Conservation (phyloP, 257 asterid species). For the Solanum verrucosum region DNA sequence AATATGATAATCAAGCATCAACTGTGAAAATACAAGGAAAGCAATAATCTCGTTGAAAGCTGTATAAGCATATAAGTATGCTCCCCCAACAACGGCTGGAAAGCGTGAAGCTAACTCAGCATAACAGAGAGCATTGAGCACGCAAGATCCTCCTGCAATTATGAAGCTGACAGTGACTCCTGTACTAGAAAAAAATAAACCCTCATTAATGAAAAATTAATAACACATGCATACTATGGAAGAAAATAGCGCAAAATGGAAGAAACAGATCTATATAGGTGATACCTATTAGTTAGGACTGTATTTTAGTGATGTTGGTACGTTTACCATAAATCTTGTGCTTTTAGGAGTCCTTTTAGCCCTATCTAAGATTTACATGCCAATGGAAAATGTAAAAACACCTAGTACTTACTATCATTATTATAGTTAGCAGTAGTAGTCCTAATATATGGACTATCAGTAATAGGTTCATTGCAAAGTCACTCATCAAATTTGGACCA, state of each 20-base stretch:
- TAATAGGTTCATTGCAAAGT: not conserved
- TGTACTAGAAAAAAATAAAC: slow-evolving; percentile 23
- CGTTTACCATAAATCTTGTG: not conserved
- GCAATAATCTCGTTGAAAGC: slow-evolving; percentile 97
- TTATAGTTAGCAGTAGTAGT: not conserved
- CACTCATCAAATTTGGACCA: not conserved
- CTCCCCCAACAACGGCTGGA: slow-evolving; percentile 99
- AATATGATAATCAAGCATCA: slow-evolving; percentile 94
- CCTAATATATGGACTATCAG: not conserved
- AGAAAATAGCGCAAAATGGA: not conserved
- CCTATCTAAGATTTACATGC: not conserved
- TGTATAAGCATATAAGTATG: slow-evolving; percentile 77
- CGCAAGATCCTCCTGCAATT: slow-evolving; percentile 81
- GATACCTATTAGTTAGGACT: not conserved
- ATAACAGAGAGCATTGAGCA: slow-evolving; percentile 85
- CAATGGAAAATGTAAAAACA: not conserved
- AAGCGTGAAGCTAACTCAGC: slow-evolving; percentile 93
- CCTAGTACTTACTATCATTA: not conserved
- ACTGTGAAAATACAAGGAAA: slow-evolving; percentile 80
- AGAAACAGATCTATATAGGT: not conserved
- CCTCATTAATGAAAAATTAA: slow-evolving; percentile 3
- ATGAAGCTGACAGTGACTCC: slow-evolving; percentile 88
- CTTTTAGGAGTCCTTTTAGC: not conserved
- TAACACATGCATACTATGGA: not conserved
- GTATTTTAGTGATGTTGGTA: not conserved